Evolutionary conservation across 768 basidiomycete species (phyloP).

Genomic region (Neoboletus magnificus): DNA sequence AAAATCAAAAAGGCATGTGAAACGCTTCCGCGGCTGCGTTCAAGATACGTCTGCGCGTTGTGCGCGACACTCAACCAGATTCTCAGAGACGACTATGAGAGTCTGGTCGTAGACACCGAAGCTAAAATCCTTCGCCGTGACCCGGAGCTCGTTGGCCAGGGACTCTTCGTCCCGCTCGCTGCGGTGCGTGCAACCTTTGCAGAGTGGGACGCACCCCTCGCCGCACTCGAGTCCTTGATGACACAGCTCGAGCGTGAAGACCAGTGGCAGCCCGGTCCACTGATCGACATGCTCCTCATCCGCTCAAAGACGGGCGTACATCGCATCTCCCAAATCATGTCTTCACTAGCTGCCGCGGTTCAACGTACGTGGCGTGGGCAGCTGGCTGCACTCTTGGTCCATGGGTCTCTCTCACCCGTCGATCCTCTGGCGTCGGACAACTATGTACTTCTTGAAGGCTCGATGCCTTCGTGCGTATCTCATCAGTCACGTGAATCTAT

Average conservation of each 20-base stretch:
- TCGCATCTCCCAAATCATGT: slow-evolving; percentile 67
- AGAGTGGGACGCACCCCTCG: slow-evolving; percentile 85
- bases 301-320: slow-evolving; percentile 78
- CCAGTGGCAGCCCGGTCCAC: slow-evolving; percentile 62
- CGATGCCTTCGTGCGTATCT: slow-evolving; percentile 76
- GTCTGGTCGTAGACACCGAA: slow-evolving; percentile 76
- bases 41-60: slow-evolving; percentile 77
- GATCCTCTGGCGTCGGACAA: slow-evolving; percentile 67
- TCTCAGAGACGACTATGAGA: slow-evolving; percentile 76
- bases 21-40: slow-evolving; percentile 51
- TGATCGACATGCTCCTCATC: slow-evolving; percentile 74
- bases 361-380: slow-evolving; percentile 83
- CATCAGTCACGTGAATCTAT: slow-evolving; percentile 75
- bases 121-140: slow-evolving; percentile 75
- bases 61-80: slow-evolving; percentile 71
- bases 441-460: slow-evolving; percentile 57
- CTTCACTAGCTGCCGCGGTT: slow-evolving; percentile 67
- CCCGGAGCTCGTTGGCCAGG: slow-evolving; percentile 69
- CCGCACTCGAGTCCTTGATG: slow-evolving; percentile 63
- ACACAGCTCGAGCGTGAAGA: slow-evolving; percentile 54
- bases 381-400: slow-evolving; percentile 76
- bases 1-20: slow-evolving; percentile 60
- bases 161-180: slow-evolving; percentile 83
- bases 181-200: slow-evolving; percentile 80
- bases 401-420: slow-evolving; percentile 58